phyloP scores from a whole-genome alignment of 2,329 filamentous ascomycete genomes.

The Reticulascus tulasneorum region DNA sequence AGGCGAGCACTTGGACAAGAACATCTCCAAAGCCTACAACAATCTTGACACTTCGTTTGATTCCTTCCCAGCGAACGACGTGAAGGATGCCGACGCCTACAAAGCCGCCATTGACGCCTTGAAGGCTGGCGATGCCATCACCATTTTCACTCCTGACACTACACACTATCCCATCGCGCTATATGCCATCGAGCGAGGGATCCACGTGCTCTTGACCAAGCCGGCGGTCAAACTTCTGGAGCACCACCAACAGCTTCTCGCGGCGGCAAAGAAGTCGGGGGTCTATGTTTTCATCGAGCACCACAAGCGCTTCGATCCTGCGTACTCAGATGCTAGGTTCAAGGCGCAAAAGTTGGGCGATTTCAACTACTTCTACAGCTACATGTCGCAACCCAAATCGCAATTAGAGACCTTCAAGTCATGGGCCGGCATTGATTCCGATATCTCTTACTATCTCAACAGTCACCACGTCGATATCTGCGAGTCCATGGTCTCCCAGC shows the following conservation, averaged over 20 bases:
- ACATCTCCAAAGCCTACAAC: conserved; percentile 87
- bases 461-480: conserved; percentile 90
- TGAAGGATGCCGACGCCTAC: conserved; percentile 75
- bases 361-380: conserved; percentile 98
- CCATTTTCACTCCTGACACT: conserved; percentile 91
- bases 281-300: conserved; percentile 94
- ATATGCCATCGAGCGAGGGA: conserved; percentile 82
- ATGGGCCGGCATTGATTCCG: conserved; percentile 87
- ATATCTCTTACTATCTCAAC: conserved; percentile 96
- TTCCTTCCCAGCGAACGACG: conserved; percentile 74
- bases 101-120: conserved; percentile 84
- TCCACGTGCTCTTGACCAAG: conserved; percentile 93
- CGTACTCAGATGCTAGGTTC: conserved; percentile 82
- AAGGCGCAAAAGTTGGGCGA: conserved; percentile 75
- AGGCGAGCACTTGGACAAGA: conserved; percentile 81
- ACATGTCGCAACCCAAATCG: conserved; percentile 91
- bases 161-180: conserved; percentile 90
- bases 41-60: conserved; percentile 80
- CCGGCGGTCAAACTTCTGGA: conserved; percentile 81
- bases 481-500: conserved; percentile 78
- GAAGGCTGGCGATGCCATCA: conserved; percentile 79
- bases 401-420: conserved; percentile 93
- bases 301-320: conserved; percentile 93
- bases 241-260: conserved; percentile 74
- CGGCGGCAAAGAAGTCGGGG: conserved; percentile 65